Percentiles rank a stretch among this genome's conserved stretches.
Evolutionary conservation across 331 rosid species (phyloP).

Genomic region (Arachis monticola): DNA sequence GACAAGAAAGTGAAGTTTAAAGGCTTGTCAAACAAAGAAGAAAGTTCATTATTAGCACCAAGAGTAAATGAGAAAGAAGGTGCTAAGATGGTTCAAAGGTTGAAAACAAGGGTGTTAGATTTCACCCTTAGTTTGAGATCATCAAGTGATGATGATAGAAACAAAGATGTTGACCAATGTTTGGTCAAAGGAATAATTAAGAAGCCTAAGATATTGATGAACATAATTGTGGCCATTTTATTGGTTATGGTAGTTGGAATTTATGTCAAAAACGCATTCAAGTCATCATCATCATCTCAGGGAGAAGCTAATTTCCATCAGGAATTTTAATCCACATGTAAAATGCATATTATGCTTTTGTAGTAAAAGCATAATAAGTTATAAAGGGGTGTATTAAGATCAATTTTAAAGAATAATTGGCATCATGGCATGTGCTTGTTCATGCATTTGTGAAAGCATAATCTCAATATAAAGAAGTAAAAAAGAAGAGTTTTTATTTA

Average conservation of each 20-base stretch:
- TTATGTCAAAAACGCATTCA: slow-evolving; percentile 42
- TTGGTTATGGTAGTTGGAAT: slow-evolving; percentile 37
- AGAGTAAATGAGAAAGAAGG: not conserved
- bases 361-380: slow-evolving; percentile 3
- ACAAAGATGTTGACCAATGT: slow-evolving; percentile 10
- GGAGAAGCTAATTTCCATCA: slow-evolving; percentile 20
- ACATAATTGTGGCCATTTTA: slow-evolving; percentile 29
- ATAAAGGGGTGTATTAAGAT: slow-evolving; percentile 10
- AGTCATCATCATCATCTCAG: slow-evolving; percentile 11
- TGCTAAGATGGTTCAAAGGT: slow-evolving; percentile 14
- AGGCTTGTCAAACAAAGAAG: not conserved
- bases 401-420: too few species aligned
- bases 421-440: too few species aligned
- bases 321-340: slow-evolving; percentile 18
- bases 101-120: slow-evolving; percentile 43
- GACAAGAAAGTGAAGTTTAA: not conserved
- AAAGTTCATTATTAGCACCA: not conserved
- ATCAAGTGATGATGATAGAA: not conserved
- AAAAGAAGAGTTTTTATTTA: not conserved
- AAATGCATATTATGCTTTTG: not conserved
- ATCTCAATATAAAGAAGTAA: slow-evolving; percentile 30
- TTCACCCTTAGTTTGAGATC: slow-evolving; percentile 32
- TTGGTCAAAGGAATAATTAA: not conserved
- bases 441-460: too few species aligned
- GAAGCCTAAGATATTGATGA: slow-evolving; percentile 31